Percentiles rank a stretch among this genome's conserved stretches.
Evolutionary conservation across 2,329 filamentous ascomycete species (phyloP).

Genomic region (Cercospora sesami): DNA sequence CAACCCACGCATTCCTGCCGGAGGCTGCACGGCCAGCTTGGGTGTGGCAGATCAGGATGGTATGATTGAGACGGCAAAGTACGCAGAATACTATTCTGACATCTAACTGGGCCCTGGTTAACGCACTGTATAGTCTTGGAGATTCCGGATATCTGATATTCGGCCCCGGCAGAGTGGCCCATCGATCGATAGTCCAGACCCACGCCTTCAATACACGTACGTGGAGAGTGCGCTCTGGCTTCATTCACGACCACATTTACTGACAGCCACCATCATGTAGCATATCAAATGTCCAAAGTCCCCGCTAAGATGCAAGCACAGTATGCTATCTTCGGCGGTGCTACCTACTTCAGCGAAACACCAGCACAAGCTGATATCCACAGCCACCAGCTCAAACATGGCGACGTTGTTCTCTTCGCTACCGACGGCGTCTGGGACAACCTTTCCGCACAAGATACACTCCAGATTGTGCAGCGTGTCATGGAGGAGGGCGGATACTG

Average conservation of each 20-base stretch:
- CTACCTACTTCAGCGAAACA: conserved; percentile 68
- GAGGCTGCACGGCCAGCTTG: conserved; percentile 91
- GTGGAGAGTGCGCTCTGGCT: neutral
- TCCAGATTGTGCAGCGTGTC: conserved; percentile 66
- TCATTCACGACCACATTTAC: neutral
- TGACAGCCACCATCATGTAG: neutral
- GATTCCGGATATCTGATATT: conserved; percentile 92
- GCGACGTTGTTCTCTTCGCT: conserved; percentile 89
- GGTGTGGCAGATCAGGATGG: conserved; percentile 73
- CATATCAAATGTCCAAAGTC: conserved; percentile 88
- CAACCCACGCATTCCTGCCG: conserved; percentile 72
- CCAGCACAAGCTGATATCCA: conserved; percentile 81
- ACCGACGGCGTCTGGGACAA: conserved; percentile 98
- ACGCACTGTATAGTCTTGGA: conserved; percentile 58
- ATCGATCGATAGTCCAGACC: conserved; percentile 81
- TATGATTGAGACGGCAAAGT: conserved; percentile 81
- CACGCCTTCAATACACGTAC: conserved; percentile 92
- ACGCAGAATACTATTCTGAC: conserved; percentile 23
- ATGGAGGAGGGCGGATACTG: conserved; percentile 61
- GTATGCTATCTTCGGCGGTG: conserved; percentile 78
- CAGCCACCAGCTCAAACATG: conserved; percentile 75
- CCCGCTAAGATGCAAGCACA: conserved; percentile 77
- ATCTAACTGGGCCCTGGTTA: conserved; percentile 2
- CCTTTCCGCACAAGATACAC: conserved; percentile 82
- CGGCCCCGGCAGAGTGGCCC: conserved; percentile 79